Conservation (phyloP, 164 flowering plant genomes). For the Nymphaea thermarum region DNA sequence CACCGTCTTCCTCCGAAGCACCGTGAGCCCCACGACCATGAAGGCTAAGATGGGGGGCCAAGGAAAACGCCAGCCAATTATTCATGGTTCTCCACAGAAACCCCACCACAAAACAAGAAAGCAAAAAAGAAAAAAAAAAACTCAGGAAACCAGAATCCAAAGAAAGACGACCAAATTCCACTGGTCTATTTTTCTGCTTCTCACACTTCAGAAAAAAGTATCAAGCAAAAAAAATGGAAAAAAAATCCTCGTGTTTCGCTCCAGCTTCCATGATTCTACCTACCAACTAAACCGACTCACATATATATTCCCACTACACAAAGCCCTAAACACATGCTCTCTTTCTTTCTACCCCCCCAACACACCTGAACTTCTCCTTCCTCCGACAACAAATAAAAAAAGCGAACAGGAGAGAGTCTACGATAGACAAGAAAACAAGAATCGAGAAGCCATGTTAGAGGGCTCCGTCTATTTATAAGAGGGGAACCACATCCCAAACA, state of each 20-base stretch:
- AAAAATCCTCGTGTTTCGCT: neutral
- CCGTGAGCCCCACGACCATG: slow-evolving; percentile 2
- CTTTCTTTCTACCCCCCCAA: neutral
- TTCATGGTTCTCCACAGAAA: slow-evolving; percentile 20
- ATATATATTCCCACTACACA: neutral
- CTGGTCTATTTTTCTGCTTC: neutral
- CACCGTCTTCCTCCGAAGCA: slow-evolving; percentile 2
- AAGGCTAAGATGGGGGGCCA: slow-evolving; percentile 43
- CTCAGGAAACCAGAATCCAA: neutral
- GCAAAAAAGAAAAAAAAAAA: neutral
- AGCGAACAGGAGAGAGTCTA: too few species aligned
- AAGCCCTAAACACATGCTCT: neutral
- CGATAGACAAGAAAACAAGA: neutral
- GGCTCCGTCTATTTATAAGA: neutral
- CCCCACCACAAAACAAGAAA: neutral
- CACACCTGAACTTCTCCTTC: neutral
- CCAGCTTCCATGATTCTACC: neutral
- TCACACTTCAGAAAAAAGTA: neutral
- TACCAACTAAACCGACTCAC: neutral
- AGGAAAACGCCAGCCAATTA: slow-evolving; percentile 74
- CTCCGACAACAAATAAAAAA: too few species aligned
- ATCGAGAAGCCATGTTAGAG: neutral
- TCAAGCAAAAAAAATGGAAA: neutral
- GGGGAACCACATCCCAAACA: neutral
- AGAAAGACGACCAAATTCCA: neutral